Evolutionary conservation across 352 stramenopile genomes (phyloP).

Genomic region (Peronosclerospora sorghi): DNA sequence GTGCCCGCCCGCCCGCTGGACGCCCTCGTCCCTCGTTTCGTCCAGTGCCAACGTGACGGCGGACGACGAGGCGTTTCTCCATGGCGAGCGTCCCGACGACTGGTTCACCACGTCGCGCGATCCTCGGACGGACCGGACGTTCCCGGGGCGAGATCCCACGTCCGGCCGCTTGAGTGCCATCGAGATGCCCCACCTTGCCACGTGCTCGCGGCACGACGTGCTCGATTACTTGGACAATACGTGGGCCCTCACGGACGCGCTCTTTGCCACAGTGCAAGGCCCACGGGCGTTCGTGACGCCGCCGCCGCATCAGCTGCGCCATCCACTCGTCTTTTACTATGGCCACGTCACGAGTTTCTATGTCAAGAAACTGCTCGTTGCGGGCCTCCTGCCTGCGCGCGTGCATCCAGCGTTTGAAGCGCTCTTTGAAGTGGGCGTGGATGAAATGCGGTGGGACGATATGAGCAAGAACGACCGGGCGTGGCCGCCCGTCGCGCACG

Average conservation of each 20-base stretch:
- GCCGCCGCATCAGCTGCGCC: conserved; percentile 88
- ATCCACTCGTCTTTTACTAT: conserved; percentile 98
- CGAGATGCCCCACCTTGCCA: conserved; percentile 75
- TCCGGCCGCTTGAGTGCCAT: conserved; percentile 42
- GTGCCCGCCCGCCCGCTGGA: too few species aligned
- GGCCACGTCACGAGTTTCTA: conserved; percentile 93
- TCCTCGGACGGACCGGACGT: conserved; percentile 40
- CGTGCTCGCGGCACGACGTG: conserved; percentile 75
- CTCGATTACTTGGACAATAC: conserved; percentile 94
- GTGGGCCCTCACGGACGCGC: conserved; percentile 89
- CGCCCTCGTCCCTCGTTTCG: background rate
- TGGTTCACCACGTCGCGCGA: conserved; percentile 68
- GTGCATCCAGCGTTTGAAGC: conserved; percentile 92
- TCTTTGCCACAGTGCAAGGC: conserved; percentile 88
- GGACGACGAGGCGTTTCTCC: conserved; percentile 49
- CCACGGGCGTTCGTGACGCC: conserved; percentile 86
- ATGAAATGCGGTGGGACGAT: conserved; percentile 98
- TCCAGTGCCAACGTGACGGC: conserved; percentile 6
- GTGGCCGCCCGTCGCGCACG: conserved; percentile 86
- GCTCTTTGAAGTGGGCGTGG: conserved; percentile 94
- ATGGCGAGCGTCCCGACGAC: conserved; percentile 42
- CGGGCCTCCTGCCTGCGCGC: conserved; percentile 77
- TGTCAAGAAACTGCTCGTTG: conserved; percentile 94
- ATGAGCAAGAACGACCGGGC: conserved; percentile 95
- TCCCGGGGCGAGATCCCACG: conserved; percentile 36